A percentile compares a stretch with the other conserved stretches of the same genome.
Evolutionary conservation across 2,329 filamentous ascomycete species (phyloP).

Genomic region (Akanthomyces lecanii): DNA sequence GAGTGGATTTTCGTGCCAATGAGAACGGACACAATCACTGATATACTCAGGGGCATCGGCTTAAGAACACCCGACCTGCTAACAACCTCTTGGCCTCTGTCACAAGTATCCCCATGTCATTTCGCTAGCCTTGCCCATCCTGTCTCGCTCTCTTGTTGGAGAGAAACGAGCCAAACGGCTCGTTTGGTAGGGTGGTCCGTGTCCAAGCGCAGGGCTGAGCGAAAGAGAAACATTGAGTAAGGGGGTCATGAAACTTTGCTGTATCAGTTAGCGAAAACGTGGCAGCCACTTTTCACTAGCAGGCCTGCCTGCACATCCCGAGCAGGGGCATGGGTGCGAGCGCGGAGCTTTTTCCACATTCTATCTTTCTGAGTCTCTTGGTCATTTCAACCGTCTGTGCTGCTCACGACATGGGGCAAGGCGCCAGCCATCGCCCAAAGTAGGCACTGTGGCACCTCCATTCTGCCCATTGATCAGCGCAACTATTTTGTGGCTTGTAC

Average conservation of each 20-base stretch:
- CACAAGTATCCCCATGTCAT: not conserved
- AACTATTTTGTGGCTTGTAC: no score
- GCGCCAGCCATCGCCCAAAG: not conserved
- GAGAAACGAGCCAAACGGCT: not conserved
- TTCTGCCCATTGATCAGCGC: no score
- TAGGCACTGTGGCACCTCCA: no score
- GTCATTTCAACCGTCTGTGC: not conserved
- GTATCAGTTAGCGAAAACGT: constrained; percentile 15
- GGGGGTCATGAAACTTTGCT: constrained; percentile 7
- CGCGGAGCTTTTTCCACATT: not conserved
- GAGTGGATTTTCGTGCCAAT: not conserved
- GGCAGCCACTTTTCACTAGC: constrained; percentile 12
- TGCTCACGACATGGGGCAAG: not conserved
- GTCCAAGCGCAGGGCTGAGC: constrained; percentile 10
- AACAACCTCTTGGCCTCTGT: no score
- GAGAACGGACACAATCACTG: not conserved
- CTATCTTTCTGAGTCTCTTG: not conserved
- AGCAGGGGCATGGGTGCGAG: not conserved
- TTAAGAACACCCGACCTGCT: not conserved
- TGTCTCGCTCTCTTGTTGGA: not conserved
- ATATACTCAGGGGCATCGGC: not conserved
- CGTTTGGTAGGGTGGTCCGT: not conserved
- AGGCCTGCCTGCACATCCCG: not conserved
- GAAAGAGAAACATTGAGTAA: not conserved
- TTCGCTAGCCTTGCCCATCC: not conserved